Base-by-base conservation (phyloP, 768 basidiomycete species). In the Tubosaeta sp. region DNA sequence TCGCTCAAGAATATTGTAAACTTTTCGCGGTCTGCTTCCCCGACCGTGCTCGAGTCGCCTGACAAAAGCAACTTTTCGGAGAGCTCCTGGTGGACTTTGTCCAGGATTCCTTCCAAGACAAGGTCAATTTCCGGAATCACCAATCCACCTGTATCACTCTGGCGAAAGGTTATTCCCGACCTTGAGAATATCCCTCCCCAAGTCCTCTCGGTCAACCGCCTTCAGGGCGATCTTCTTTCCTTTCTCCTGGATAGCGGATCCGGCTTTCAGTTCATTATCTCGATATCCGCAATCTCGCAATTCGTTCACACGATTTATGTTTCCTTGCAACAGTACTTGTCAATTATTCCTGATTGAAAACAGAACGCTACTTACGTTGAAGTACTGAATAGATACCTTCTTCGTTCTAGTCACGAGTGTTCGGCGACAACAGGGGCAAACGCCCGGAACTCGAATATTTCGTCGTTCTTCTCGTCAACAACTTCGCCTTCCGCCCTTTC, bases 241-340 rank as follows among this genome's bases (percentile, higher is more conserved):
- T 61, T 87, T 76, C 4, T 79, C 81, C 3, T 95, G 90, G 51
- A 97, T 90, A 1, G 94, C 94, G 2, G 84, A 73, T 19, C 95
- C 92, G 6, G 92, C 90, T 69, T 99, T 99, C 62, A 99, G 87
- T 71, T 99, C 96, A 62, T 94, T 98, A 70, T 99, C 96, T 51
- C 91, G 79, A 69, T 98, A 99, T 1, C 96, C 96, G 68, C 96
- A 99, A 46, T 73, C 51, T 94, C 91, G 67, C 96, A 98, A 66
- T 96, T 97, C 6, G 94, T 94, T 21, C 95, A 95, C 94, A 97
- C 96, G 71, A 98, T 95, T 48, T 97, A 72, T 49, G 93, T 86
- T 59, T 99, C 94, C 94, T 96, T 47, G 40, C 13, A 29, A 38
- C 8, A 16, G 19, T 36, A 21, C 24, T 55, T 7, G 30, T 51